Evolutionary conservation across 257 asterid species (phyloP).

Genomic region (Solanum phureja): DNA sequence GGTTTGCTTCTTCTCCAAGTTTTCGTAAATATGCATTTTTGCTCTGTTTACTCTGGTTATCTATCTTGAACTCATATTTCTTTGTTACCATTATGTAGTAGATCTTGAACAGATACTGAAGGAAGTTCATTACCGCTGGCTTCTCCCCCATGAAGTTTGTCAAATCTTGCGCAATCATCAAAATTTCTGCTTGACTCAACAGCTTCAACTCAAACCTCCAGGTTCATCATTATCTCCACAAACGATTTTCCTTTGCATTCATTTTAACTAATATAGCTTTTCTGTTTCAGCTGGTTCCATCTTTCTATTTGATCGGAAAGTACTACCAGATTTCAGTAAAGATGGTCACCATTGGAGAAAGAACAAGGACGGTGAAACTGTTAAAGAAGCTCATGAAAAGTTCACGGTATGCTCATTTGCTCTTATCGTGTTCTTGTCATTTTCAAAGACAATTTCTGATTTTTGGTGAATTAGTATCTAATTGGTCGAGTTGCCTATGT

Average conservation of each 20-base stretch:
- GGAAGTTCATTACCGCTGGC: constrained; percentile 17
- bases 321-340: constrained; percentile 10
- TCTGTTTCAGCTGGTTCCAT: constrained; percentile 7
- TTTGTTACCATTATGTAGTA: not conserved
- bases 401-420: not conserved
- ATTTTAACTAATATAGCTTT: not conserved
- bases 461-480: not conserved
- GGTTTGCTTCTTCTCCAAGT: not conserved
- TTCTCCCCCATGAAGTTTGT: constrained; percentile 16
- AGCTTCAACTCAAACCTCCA: constrained; percentile 14
- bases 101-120: constrained; percentile 7
- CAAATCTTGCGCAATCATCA: constrained; percentile 10
- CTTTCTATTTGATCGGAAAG: constrained; percentile 18
- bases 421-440: not conserved
- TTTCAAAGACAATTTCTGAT: no score
- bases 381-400: constrained; percentile 21
- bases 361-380: constrained; percentile 21
- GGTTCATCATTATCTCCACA: not conserved
- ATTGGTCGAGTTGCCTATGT: not conserved
- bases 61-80: not conserved
- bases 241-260: not conserved
- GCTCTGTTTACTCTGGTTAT: not conserved
- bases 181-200: not conserved
- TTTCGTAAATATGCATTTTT: not conserved
- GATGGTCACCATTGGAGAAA: constrained; percentile 25